Percentiles rank a stretch among this genome's conserved stretches.
Conservation (phyloP, 1,284 basidiomycete genomes). For the Marasmius oreades region DNA sequence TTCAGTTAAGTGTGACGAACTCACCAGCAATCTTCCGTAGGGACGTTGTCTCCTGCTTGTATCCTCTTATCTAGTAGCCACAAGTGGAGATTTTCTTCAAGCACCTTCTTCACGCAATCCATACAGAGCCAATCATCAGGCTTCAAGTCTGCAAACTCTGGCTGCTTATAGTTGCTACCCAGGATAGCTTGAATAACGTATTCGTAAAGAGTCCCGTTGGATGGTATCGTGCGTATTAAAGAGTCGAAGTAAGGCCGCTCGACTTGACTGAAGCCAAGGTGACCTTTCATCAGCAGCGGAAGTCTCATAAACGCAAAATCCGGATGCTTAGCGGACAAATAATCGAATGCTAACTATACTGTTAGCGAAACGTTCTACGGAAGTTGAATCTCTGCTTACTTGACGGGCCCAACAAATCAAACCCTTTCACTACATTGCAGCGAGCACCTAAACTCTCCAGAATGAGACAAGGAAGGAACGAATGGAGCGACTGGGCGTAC, state of each 20-base stretch:
- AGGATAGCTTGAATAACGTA: constrained; percentile 24
- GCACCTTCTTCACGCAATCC: constrained; percentile 25
- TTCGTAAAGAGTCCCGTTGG: not conserved
- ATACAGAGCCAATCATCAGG: constrained; percentile 31
- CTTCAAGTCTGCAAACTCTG: constrained; percentile 22
- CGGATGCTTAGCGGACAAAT: too few species aligned
- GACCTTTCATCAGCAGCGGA: not conserved
- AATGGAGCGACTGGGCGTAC: constrained; percentile 17
- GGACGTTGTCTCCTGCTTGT: constrained; percentile 7
- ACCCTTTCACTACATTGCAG: constrained; percentile 9
- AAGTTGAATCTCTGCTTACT: too few species aligned
- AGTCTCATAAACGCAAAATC: too few species aligned
- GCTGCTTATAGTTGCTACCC: constrained; percentile 16
- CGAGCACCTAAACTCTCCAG: not conserved
- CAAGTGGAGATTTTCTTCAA: constrained; percentile 21
- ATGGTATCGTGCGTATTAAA: not conserved
- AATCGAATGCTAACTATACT: too few species aligned
- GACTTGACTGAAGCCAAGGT: not conserved
- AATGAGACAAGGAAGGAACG: not conserved
- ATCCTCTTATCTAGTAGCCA: constrained; percentile 8
- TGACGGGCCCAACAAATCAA: not conserved
- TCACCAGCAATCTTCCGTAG: constrained; percentile 13
- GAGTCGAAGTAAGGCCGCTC: not conserved
- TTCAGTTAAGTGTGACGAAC: not conserved
- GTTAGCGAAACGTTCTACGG: too few species aligned